Evolutionary conservation across 805 yeast genomes (phyloP).

Genomic region (Jamesozyma hellenica): DNA sequence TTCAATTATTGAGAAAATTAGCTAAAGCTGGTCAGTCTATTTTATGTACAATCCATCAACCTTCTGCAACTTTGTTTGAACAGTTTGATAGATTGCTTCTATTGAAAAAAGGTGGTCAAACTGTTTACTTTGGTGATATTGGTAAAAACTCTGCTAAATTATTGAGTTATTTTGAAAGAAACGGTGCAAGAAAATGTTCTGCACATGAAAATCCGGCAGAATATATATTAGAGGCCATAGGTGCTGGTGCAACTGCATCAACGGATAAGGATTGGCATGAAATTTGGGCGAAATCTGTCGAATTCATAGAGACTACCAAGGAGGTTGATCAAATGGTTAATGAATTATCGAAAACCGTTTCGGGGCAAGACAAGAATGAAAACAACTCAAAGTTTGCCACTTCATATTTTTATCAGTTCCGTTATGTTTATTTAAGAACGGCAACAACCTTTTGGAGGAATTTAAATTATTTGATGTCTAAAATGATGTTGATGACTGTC

Average conservation of each 20-base stretch:
- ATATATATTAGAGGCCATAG: conserved; percentile 62
- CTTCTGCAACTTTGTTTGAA: conserved; percentile 59
- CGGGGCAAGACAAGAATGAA: conserved; percentile 29
- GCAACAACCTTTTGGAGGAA: conserved; percentile 56
- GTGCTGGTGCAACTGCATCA: conserved; percentile 70
- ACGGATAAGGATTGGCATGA: conserved; percentile 52
- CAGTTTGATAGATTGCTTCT: conserved; percentile 59
- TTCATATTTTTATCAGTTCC: conserved; percentile 32
- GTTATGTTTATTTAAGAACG: conserved; percentile 41
- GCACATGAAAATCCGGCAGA: conserved; percentile 63
- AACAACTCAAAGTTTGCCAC: conserved; percentile 38
- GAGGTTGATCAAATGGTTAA: too few relatives aligned
- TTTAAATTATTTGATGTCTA: conserved; percentile 50
- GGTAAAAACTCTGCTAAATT: conserved; percentile 53
- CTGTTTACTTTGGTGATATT: conserved; percentile 75
- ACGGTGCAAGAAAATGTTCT: conserved; percentile 62
- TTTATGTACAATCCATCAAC: conserved; percentile 70
- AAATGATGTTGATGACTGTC: conserved; percentile 40
- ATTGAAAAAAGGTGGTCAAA: conserved; percentile 65
- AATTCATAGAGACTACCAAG: conserved; percentile 39
- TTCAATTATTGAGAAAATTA: conserved; percentile 53
- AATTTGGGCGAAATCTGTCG: conserved; percentile 46
- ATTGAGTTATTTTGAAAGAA: conserved; percentile 55
- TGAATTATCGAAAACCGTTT: conserved; percentile 43
- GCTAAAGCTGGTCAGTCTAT: conserved; percentile 68